phyloP scores from a whole-genome alignment of 1,139 yeast genomes.

The Geotrichum histeridarum region DNA sequence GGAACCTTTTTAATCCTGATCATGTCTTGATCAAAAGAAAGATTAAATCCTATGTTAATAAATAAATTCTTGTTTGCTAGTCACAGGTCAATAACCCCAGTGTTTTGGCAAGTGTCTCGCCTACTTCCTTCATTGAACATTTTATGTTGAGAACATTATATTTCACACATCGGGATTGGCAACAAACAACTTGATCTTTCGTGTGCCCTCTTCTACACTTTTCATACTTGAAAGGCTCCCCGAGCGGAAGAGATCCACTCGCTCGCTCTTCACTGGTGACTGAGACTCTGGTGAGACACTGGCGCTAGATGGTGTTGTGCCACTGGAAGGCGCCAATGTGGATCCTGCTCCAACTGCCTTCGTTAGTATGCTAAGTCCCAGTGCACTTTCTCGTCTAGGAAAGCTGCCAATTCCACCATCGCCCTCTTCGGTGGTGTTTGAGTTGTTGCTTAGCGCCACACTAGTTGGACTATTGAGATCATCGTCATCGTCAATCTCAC shows the following conservation, averaged over 20 bases:
- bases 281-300: not conserved
- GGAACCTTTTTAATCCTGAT: no score
- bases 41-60: no score
- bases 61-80: no score
- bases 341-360: not conserved
- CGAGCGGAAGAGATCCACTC: not conserved
- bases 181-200: slow-evolving; percentile 12
- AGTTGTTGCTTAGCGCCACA: not conserved
- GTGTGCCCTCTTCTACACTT: slow-evolving; percentile 3
- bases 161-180: slow-evolving; percentile 13
- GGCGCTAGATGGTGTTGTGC: not conserved
- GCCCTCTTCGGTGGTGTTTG: not conserved
- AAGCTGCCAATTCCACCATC: not conserved
- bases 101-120: not conserved
- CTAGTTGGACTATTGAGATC: not conserved
- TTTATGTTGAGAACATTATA: not conserved
- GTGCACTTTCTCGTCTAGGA: not conserved
- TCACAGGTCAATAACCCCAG: no score
- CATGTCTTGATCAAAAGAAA: no score
- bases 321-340: not conserved
- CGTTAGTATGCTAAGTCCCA: not conserved
- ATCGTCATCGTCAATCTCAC: slow-evolving; percentile 62
- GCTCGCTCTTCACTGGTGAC: not conserved
- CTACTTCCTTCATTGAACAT: not conserved
- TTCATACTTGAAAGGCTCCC: not conserved